Conservation (phyloP, 2,329 filamentous ascomycete genomes). For the Xylaria sp. region DNA sequence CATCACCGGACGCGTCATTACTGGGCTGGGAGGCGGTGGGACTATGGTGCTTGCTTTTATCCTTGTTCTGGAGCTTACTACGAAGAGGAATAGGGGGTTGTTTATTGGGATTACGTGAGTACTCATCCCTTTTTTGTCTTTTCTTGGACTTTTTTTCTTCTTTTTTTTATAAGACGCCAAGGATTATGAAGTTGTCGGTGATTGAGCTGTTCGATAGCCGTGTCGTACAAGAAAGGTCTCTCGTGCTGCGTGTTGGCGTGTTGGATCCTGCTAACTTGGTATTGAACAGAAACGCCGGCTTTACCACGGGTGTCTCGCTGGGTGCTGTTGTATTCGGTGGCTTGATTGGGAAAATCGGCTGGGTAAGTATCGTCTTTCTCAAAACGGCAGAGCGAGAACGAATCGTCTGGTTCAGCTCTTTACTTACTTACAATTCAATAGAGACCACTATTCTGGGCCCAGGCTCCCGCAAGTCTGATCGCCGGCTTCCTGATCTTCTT, state of each 20-base stretch:
- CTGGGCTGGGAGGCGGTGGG: conserved; percentile 76
- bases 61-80: conserved; percentile 78
- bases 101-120: conserved; percentile 73
- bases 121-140: not conserved
- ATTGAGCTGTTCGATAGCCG: not conserved
- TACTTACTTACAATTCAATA: conserved; percentile 38
- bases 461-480: conserved; percentile 72
- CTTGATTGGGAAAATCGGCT: conserved; percentile 72
- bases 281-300: conserved; percentile 70
- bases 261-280: conserved; percentile 7
- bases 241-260: not conserved
- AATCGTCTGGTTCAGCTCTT: not conserved
- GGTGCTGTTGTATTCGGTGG: conserved; percentile 78
- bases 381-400: not conserved
- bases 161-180: not conserved
- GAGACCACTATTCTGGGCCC: conserved; percentile 80
- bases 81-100: conserved; percentile 73
- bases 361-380: conserved; percentile 61
- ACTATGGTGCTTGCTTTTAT: conserved; percentile 80
- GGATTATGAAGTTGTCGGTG: not conserved
- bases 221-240: not conserved
- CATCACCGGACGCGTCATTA: conserved; percentile 73
- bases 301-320: conserved; percentile 76
- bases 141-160: not conserved
- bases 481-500: conserved; percentile 72